phyloP scores from a whole-genome alignment of 2,329 filamentous ascomycete species.

The Clonostachys byssicola region DNA sequence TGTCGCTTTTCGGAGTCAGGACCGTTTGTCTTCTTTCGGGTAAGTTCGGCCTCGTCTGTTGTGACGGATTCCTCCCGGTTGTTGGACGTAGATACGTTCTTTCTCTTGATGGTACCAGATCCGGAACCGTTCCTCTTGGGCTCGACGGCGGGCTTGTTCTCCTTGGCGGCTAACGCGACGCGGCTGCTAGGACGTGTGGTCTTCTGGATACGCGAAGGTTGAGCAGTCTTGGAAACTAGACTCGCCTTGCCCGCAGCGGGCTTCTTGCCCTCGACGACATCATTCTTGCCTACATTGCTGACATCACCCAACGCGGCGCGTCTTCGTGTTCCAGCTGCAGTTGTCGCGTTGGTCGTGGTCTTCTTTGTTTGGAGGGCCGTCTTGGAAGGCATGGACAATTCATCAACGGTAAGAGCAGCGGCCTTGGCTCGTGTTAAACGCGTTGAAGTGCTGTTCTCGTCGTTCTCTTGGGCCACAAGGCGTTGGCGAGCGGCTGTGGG shows the following conservation, averaged over 20 bases:
- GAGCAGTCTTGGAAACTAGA: constrained; percentile 74
- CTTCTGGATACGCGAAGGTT: constrained; percentile 82
- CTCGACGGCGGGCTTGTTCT: constrained; percentile 60
- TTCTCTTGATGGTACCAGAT: constrained; percentile 71
- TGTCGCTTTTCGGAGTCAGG: constrained; percentile 45
- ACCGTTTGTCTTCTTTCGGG: constrained; percentile 59
- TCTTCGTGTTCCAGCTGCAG: constrained; percentile 55
- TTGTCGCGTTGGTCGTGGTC: constrained; percentile 42
- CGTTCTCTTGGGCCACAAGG: constrained; percentile 85
- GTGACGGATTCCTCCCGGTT: constrained; percentile 49
- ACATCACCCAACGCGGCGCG: constrained; percentile 88
- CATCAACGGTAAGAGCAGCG: constrained; percentile 66
- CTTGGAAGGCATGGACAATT: constrained; percentile 50
- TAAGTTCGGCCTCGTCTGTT: constrained; percentile 63
- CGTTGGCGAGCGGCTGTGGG: constrained; percentile 50
- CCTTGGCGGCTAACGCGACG: constrained; percentile 61
- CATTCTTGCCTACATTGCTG: constrained; percentile 87
- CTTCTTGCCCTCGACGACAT: constrained; percentile 73
- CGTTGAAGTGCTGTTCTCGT: constrained; percentile 78
- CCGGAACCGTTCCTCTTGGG: constrained; percentile 71
- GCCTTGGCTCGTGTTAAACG: constrained; percentile 92
- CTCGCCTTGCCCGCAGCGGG: constrained; percentile 56
- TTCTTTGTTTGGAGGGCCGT: constrained; percentile 71
- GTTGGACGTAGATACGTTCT: constrained; percentile 38
- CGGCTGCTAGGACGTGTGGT: constrained; percentile 53